Percentiles rank a stretch among this genome's conserved stretches.
Evolutionary conservation across 1,284 basidiomycete species (phyloP).

Genomic region (Termitomyces sp.): DNA sequence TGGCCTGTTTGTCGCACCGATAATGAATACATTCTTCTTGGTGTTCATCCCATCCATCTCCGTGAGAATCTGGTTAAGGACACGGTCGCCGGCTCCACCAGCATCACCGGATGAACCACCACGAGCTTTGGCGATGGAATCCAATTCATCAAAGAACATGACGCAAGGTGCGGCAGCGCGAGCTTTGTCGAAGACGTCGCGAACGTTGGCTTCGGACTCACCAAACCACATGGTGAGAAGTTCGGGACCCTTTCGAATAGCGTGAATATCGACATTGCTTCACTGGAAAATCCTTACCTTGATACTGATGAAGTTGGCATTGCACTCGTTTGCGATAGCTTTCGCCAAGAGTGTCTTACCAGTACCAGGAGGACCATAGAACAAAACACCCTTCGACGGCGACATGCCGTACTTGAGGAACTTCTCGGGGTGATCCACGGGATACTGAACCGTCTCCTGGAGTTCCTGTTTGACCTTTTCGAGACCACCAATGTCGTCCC

Average conservation of each 20-base stretch:
- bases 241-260: conserved; percentile 76
- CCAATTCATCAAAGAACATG: conserved; percentile 99
- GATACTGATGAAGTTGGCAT: conserved; percentile 98
- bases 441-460: conserved; percentile 99
- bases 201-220: conserved; percentile 99
- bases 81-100: conserved; percentile 95
- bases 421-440: conserved; percentile 99
- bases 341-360: conserved; percentile 95
- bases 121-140: conserved; percentile 97
- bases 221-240: conserved; percentile 99
- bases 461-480: conserved; percentile 99
- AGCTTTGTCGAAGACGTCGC: conserved; percentile 99
- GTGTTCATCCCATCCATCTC: conserved; percentile 99
- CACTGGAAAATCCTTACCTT: conserved; percentile 45
- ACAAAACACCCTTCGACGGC: conserved; percentile 96
- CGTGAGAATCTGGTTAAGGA: conserved; percentile 94
- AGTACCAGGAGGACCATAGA: conserved; percentile 96
- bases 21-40: conserved; percentile 99
- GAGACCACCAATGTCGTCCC: conserved; percentile 99
- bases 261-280: conserved; percentile 8
- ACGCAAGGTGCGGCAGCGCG: conserved; percentile 98
- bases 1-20: conserved; percentile 98
- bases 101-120: conserved; percentile 81
- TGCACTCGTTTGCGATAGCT: conserved; percentile 98
- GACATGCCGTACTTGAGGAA: conserved; percentile 99